Evolutionary conservation across 768 basidiomycete species (phyloP).

Genomic region (Boletellus sp.): DNA sequence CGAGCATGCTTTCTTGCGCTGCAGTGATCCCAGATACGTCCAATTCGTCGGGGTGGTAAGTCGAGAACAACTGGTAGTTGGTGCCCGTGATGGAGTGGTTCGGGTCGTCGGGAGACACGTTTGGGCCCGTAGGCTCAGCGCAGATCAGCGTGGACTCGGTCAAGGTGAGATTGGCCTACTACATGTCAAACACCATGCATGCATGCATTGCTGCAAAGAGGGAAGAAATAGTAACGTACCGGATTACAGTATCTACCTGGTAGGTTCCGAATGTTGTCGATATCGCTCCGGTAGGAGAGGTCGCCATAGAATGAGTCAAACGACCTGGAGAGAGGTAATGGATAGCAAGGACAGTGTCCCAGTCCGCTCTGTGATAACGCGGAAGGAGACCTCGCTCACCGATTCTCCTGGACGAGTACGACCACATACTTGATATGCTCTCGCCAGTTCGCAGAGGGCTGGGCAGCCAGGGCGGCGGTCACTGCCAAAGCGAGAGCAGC

Average conservation of each 20-base stretch:
- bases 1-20: conserved; percentile 16
- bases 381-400: conserved; percentile 5
- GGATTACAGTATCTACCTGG: conserved; percentile 21
- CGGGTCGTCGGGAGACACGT: conserved; percentile 25
- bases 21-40: not conserved
- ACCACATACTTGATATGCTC: conserved; percentile 25
- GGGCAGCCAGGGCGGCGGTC: not conserved
- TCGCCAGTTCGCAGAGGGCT: conserved; percentile 15
- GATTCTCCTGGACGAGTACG: conserved; percentile 27
- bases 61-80: conserved; percentile 22
- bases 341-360: not conserved
- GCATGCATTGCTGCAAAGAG: too few relatives aligned
- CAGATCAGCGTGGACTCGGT: conserved; percentile 13
- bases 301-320: conserved; percentile 27
- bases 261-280: conserved; percentile 24
- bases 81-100: conserved; percentile 24
- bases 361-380: not conserved
- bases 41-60: conserved; percentile 21
- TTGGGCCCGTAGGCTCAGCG: conserved; percentile 13
- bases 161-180: conserved; percentile 15
- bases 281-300: conserved; percentile 23
- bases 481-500: conserved; percentile 5
- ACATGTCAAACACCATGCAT: not conserved
- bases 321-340: conserved; percentile 10
- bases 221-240: conserved; percentile 2